Conservation (phyloP, 2,329 filamentous ascomycete species). For the Aspergillus tubingensis region DNA sequence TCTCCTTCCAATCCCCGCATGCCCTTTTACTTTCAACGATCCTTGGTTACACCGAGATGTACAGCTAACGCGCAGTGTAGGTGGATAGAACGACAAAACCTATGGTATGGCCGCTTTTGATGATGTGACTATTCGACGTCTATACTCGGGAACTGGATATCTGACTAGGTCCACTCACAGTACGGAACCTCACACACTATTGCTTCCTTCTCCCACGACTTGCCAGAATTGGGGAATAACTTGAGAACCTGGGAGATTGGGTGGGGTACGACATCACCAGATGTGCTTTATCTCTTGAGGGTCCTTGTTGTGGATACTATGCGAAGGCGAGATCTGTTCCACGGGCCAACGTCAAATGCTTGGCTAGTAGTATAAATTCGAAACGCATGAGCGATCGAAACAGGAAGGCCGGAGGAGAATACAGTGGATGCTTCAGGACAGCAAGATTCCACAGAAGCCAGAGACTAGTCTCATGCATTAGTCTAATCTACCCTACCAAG, state of each 20-base stretch:
- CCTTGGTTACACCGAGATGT: not conserved
- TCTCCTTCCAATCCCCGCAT: not conserved
- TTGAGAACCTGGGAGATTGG: not conserved
- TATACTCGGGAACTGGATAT: not conserved
- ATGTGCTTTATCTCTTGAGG: not conserved
- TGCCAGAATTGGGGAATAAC: slow-evolving; percentile 12
- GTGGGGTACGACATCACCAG: not conserved
- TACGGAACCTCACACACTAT: not conserved
- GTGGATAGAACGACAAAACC: not conserved
- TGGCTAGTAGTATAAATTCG: not conserved
- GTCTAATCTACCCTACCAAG: not conserved
- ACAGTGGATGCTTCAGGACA: not conserved
- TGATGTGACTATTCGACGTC: not conserved
- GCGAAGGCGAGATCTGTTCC: not conserved
- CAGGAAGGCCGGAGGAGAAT: slow-evolving; percentile 25
- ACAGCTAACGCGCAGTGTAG: not conserved
- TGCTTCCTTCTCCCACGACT: slow-evolving; percentile 12
- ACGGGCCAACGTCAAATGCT: not conserved
- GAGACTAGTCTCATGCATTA: not conserved
- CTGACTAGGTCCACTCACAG: not conserved
- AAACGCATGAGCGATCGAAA: slow-evolving; percentile 14
- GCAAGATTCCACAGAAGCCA: not conserved
- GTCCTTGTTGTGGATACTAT: not conserved
- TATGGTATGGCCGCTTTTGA: not conserved
- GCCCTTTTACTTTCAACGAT: not conserved